Conservation (phyloP, 208 protist genomes). For the Phytomonas francai region DNA sequence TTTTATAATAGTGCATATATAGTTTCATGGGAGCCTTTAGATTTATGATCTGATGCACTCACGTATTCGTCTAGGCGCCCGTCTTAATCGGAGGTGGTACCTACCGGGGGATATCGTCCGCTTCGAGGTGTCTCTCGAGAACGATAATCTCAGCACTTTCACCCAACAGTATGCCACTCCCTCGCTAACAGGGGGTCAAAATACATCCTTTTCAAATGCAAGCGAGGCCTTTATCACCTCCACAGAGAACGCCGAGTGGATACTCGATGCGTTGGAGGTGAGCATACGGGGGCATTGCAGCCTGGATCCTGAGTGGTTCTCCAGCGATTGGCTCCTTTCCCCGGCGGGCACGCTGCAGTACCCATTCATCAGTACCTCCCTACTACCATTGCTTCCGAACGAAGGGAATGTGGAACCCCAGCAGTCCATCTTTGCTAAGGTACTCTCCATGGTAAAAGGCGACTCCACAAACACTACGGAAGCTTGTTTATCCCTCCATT, state of each 20-base stretch:
- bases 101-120: neutral
- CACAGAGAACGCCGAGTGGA: neutral
- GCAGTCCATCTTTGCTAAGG: neutral
- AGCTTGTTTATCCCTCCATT: neutral
- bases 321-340: neutral
- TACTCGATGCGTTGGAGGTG: neutral
- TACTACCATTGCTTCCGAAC: neutral
- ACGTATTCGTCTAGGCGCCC: neutral
- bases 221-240: neutral
- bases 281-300: neutral
- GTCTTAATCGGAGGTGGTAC: neutral
- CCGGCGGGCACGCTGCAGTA: neutral
- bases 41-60: conserved; percentile 1
- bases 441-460: neutral
- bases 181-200: neutral
- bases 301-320: neutral
- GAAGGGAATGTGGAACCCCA: neutral
- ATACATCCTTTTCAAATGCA: neutral
- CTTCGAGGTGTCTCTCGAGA: neutral
- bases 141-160: neutral
- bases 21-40: neutral
- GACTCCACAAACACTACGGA: neutral
- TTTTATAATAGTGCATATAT: neutral
- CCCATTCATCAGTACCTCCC: neutral
- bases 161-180: neutral